A percentile compares a stretch with the other conserved stretches of the same genome.
Evolutionary conservation across 768 basidiomycete species (phyloP).

Genomic region (Mycena floridula): DNA sequence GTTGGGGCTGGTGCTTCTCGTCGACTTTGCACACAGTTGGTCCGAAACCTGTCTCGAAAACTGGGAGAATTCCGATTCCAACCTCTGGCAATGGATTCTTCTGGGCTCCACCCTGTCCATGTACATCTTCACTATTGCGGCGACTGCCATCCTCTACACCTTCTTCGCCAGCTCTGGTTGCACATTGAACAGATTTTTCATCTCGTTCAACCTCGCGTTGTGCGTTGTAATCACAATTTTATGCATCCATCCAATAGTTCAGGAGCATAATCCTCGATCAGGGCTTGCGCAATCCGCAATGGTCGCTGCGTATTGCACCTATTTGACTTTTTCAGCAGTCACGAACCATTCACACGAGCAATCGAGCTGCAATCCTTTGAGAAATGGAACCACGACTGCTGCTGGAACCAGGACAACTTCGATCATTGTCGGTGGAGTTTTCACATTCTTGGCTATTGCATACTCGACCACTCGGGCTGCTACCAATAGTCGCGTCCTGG

Average conservation of each 20-base stretch:
- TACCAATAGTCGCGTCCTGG: constrained; percentile 88
- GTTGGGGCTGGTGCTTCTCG: constrained; percentile 91
- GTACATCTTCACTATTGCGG: constrained; percentile 77
- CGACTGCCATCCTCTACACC: constrained; percentile 85
- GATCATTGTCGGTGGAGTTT: constrained; percentile 84
- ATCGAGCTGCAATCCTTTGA: constrained; percentile 82
- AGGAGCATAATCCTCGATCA: constrained; percentile 89
- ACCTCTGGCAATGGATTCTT: constrained; percentile 94
- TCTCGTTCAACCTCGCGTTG: constrained; percentile 86
- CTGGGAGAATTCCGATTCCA: constrained; percentile 83
- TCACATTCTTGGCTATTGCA: constrained; percentile 97
- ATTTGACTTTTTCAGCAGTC: constrained; percentile 89
- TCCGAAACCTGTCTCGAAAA: constrained; percentile 94
- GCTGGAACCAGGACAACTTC: constrained; percentile 76
- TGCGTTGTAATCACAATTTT: constrained; percentile 74
- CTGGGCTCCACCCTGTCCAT: constrained; percentile 88
- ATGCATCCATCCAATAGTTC: constrained; percentile 80
- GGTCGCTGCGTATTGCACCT: constrained; percentile 97
- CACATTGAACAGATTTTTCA: constrained; percentile 93
- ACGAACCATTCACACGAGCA: constrained; percentile 81
- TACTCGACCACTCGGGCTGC: constrained; percentile 96
- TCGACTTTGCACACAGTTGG: constrained; percentile 99
- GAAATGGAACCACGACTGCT: constrained; percentile 45
- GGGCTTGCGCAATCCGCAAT: constrained; percentile 94
- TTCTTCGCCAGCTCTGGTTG: constrained; percentile 89